These are phyloP conservation scores for Chrysosporium queenslandicum DNA, from an alignment of 2,329 filamentous ascomycete genomes.

Conservation along the genomic window DNA sequence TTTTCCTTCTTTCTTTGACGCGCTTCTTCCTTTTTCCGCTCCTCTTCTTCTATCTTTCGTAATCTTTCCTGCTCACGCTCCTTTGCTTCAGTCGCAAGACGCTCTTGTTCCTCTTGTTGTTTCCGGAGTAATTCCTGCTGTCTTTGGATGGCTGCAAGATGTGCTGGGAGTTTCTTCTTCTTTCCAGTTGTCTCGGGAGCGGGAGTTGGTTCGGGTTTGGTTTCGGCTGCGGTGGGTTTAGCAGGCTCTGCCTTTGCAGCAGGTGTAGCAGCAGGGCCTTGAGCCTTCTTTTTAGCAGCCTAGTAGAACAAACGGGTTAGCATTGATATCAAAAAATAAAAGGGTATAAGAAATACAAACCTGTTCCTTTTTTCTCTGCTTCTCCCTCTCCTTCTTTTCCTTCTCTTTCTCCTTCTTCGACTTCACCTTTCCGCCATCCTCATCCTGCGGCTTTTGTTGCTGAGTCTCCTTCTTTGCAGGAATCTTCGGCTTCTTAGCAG, in stretches of 20 bases:
- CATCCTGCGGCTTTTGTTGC: slow-evolving; percentile 38
- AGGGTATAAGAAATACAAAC: slow-evolving; percentile 41
- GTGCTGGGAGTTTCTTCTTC: slow-evolving; percentile 72
- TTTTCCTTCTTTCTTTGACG: slow-evolving; percentile 41
- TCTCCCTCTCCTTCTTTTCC: slow-evolving; percentile 95
- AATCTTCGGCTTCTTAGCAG: slow-evolving; percentile 42
- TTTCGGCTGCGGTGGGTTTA: slow-evolving; percentile 38
- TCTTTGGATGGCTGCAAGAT: slow-evolving; percentile 42
- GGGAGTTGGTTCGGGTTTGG: slow-evolving; percentile 28
- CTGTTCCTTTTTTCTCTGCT: slow-evolving; percentile 97
- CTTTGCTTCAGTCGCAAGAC: slow-evolving; percentile 31
- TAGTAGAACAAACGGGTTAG: slow-evolving; percentile 24
- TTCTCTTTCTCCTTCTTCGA: slow-evolving; percentile 99
- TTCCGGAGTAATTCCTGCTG: slow-evolving; percentile 39
- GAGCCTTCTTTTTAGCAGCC: slow-evolving; percentile 76
- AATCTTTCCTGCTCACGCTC: slow-evolving; percentile 33
- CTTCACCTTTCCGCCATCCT: slow-evolving; percentile 59
- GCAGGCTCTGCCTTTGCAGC: slow-evolving; percentile 47
- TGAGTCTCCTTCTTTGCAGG: slow-evolving; percentile 49
- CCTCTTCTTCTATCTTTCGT: slow-evolving; percentile 36
- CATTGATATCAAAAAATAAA: neutral
- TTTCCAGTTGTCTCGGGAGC: slow-evolving; percentile 43
- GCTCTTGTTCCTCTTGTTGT: slow-evolving; percentile 40
- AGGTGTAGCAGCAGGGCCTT: slow-evolving; percentile 37
- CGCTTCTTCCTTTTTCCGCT: slow-evolving; percentile 38